These are phyloP conservation scores for Spergularia azorica DNA, from an alignment of 179 eudicot genomes.

Conservation along the genomic window DNA sequence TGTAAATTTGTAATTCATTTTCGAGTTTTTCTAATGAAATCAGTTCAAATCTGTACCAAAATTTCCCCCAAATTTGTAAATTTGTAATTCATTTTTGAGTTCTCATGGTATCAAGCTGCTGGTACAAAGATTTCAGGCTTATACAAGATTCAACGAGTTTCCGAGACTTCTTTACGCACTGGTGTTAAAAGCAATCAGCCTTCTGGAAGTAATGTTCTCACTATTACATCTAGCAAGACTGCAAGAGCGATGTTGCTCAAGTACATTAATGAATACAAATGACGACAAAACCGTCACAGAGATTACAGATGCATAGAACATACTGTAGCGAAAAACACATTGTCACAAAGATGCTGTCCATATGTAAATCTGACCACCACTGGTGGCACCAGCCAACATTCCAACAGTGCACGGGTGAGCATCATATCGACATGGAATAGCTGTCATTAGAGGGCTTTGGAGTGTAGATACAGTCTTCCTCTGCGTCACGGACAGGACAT, in stretches of 20 bases:
- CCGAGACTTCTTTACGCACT: no score
- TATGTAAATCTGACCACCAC: constrained; percentile 67
- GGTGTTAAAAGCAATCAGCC: no score
- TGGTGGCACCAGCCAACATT: constrained; percentile 71
- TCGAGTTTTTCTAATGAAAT: no score
- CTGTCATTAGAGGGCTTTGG: constrained; percentile 51
- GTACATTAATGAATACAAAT: background rate
- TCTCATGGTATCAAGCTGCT: no score
- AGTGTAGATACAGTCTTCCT: constrained; percentile 40
- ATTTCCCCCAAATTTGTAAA: no score
- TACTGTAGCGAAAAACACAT: background rate
- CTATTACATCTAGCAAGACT: background rate
- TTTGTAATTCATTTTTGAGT: no score
- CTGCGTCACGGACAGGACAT: constrained; percentile 48
- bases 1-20: no score
- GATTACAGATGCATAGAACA: background rate
- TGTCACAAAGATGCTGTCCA: constrained; percentile 49
- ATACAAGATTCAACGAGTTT: no score
- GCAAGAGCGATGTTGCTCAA: background rate
- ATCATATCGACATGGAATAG: constrained; percentile 65
- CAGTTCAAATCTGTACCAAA: no score
- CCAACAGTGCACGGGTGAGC: constrained; percentile 68
- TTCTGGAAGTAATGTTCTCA: no score
- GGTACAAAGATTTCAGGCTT: no score
- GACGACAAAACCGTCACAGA: background rate